Conservation (phyloP, 2,329 filamentous ascomycete genomes). For the Ophiostoma piceae region DNA sequence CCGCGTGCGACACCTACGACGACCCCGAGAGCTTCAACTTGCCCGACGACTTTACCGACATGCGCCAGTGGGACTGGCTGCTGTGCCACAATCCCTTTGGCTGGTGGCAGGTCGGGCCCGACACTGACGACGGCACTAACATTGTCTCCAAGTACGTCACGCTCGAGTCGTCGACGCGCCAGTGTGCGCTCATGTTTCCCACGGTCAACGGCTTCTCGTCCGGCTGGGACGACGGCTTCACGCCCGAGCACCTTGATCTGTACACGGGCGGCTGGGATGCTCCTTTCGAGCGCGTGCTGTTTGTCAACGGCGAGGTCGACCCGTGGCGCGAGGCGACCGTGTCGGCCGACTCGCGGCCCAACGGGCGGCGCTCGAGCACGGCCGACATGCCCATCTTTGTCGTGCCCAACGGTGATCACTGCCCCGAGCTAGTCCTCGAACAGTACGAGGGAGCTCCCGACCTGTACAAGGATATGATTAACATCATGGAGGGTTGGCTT, state of each 20-base stretch:
- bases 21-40: conserved; percentile 37
- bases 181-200: conserved; percentile 46
- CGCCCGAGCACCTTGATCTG: conserved; percentile 35
- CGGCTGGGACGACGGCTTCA: conserved; percentile 34
- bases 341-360: conserved; percentile 36
- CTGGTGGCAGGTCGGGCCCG: conserved; percentile 42
- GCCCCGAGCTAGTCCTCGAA: conserved; percentile 24
- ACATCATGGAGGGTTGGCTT: conserved; percentile 1
- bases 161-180: conserved; percentile 37
- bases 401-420: conserved; percentile 38
- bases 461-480: not conserved
- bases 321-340: conserved; percentile 40
- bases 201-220: conserved; percentile 31
- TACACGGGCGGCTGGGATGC: conserved; percentile 42
- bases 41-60: conserved; percentile 35
- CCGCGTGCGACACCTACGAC: conserved; percentile 36
- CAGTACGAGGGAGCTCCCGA: not conserved
- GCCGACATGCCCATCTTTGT: conserved; percentile 34
- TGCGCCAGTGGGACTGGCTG: conserved; percentile 53
- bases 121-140: conserved; percentile 35
- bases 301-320: conserved; percentile 40
- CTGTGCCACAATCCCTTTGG: conserved; percentile 44
- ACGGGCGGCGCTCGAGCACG: conserved; percentile 36
- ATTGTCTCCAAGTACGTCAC: conserved; percentile 33
- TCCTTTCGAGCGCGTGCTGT: conserved; percentile 37